These are phyloP conservation scores for Hylodesmum podocarpum DNA, from an alignment of 306 rosid species.

Conservation along the genomic window DNA sequence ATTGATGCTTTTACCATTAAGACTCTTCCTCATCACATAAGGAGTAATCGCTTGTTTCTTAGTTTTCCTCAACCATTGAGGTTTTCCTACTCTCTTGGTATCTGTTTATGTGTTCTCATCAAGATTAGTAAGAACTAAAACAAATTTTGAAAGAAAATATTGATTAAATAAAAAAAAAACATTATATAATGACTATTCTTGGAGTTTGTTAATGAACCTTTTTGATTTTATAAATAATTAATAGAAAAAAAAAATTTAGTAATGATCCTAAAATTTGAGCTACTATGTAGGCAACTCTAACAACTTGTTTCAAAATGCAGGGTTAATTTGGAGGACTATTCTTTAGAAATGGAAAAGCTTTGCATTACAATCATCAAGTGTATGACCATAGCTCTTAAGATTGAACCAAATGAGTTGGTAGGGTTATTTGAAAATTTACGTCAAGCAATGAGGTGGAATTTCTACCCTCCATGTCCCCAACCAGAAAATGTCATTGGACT, in stretches of 20 bases:
- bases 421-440: constrained; percentile 12
- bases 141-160: no score
- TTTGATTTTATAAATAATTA: no score
- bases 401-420: constrained; percentile 14
- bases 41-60: constrained; percentile 20
- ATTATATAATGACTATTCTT: no score
- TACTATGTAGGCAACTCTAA: not conserved
- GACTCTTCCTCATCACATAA: constrained; percentile 10
- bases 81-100: not conserved
- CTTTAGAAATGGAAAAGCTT: not conserved
- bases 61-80: constrained; percentile 22
- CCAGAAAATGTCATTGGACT: constrained; percentile 44
- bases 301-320: constrained; percentile 2
- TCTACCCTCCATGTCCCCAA: constrained; percentile 49
- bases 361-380: constrained; percentile 1
- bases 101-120: no score
- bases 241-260: no score
- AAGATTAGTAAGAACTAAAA: no score
- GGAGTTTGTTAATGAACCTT: no score
- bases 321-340: constrained; percentile 12
- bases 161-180: no score
- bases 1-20: not conserved
- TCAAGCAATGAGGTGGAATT: constrained; percentile 37
- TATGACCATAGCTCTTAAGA: constrained; percentile 20
- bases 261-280: no score